These are phyloP conservation scores for Sedum album DNA, from an alignment of 164 flowering plant species.

Conservation along the genomic window DNA sequence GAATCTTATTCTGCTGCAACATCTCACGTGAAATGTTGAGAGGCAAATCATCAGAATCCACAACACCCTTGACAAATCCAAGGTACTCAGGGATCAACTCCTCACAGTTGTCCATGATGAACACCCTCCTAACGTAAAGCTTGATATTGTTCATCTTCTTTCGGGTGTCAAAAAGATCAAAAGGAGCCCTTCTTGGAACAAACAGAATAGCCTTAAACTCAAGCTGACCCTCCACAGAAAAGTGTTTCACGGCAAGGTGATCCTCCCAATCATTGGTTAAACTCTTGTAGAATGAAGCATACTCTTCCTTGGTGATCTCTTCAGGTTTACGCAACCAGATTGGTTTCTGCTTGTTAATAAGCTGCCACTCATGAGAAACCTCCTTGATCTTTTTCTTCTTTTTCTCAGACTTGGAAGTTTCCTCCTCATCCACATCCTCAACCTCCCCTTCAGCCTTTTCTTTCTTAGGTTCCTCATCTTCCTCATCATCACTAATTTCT, in stretches of 20 bases:
- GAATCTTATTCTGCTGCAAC: constrained; percentile 72
- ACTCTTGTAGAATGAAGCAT: constrained; percentile 69
- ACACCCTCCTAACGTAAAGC: constrained; percentile 65
- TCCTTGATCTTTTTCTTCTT: constrained; percentile 74
- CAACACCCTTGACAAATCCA: constrained; percentile 61
- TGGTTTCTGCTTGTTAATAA: constrained; percentile 68
- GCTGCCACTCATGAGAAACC: constrained; percentile 64
- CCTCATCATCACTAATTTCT: constrained; percentile 58
- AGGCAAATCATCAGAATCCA: constrained; percentile 60
- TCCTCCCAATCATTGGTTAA: constrained; percentile 70
- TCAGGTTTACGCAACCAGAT: constrained; percentile 74
- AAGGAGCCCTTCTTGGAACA: constrained; percentile 62
- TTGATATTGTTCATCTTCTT: constrained; percentile 79
- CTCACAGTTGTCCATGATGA: constrained; percentile 75
- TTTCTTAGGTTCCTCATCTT: constrained; percentile 52
- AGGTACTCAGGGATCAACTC: constrained; percentile 67
- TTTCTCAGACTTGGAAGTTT: constrained; percentile 29
- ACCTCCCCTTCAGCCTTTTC: constrained; percentile 58
- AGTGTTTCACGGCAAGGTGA: constrained; percentile 61
- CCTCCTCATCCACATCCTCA: constrained; percentile 57
- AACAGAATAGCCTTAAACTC: constrained; percentile 68
- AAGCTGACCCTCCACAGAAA: constrained; percentile 71
- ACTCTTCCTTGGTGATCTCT: constrained; percentile 65
- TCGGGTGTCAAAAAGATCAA: constrained; percentile 57
- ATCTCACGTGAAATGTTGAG: constrained; percentile 75